Percentiles rank a stretch among this genome's conserved stretches.
Evolutionary conservation across 192 early-diverging fungal species (phyloP).

Genomic region (Coemansia guatemalensis): DNA sequence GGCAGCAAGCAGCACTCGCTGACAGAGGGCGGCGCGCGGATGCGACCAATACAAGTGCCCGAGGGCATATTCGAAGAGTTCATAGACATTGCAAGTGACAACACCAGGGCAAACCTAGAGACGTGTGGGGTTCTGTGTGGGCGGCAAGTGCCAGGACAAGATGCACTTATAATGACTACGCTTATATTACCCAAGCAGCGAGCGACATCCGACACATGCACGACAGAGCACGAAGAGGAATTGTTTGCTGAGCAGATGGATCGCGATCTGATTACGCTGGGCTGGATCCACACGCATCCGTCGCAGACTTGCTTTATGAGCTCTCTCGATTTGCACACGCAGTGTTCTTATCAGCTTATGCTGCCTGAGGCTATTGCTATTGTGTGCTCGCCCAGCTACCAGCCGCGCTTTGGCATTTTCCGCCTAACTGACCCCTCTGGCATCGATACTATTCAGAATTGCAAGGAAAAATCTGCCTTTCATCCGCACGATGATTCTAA

Average conservation of each 20-base stretch:
- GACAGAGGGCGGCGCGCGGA: conserved; percentile 58
- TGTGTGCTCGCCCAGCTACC: conserved; percentile 74
- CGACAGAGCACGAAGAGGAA: conserved; percentile 81
- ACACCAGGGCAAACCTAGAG: conserved; percentile 80
- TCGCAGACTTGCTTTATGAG: conserved; percentile 94
- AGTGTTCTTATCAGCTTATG: conserved; percentile 87
- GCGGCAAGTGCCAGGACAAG: conserved; percentile 55
- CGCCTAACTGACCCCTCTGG: conserved; percentile 85
- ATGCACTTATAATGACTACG: conserved; percentile 59
- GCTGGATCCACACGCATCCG: conserved; percentile 94
- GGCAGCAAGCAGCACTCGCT: conserved; percentile 41
- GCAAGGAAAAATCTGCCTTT: conserved; percentile 67
- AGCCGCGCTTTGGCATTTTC: conserved; percentile 78
- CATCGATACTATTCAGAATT: conserved; percentile 73
- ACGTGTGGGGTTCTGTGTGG: conserved; percentile 88
- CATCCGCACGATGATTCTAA: conserved; percentile 69
- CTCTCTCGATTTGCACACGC: conserved; percentile 90
- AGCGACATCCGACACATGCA: conserved; percentile 83
- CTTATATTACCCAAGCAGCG: conserved; percentile 89
- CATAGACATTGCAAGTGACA: conserved; percentile 63
- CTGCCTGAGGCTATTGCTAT: conserved; percentile 92
- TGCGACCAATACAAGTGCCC: conserved; percentile 70
- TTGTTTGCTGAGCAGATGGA: conserved; percentile 74
- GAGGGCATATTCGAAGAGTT: conserved; percentile 67
- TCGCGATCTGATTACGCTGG: conserved; percentile 75